These are phyloP conservation scores for Xylariaceae sp. DNA, from an alignment of 2,329 filamentous ascomycete species.

Conservation along the genomic window DNA sequence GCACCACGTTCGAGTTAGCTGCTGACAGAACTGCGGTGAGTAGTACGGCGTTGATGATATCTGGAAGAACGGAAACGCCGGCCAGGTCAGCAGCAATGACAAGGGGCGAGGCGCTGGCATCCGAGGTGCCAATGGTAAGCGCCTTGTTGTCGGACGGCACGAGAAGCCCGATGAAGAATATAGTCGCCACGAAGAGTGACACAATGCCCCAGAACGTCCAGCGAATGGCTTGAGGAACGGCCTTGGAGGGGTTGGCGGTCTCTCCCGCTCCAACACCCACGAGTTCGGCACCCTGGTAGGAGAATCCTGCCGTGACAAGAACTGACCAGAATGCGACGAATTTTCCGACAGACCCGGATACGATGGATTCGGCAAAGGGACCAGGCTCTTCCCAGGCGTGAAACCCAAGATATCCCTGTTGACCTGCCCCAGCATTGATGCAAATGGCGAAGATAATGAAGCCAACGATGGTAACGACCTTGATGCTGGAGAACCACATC, in stretches of 20 bases:
- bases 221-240: slow-evolving; percentile 67
- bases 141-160: slow-evolving; percentile 58
- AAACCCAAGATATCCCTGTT: slow-evolving; percentile 70
- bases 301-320: slow-evolving; percentile 64
- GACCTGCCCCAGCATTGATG: slow-evolving; percentile 66
- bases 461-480: slow-evolving; percentile 69
- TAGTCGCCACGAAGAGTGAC: slow-evolving; percentile 58
- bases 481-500: slow-evolving; percentile 74
- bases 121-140: slow-evolving; percentile 46
- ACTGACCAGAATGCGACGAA: slow-evolving; percentile 69
- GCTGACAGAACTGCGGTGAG: slow-evolving; percentile 75
- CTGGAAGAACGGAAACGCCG: slow-evolving; percentile 58
- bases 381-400: slow-evolving; percentile 66
- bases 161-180: slow-evolving; percentile 69
- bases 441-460: slow-evolving; percentile 75
- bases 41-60: slow-evolving; percentile 74
- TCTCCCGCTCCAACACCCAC: slow-evolving; percentile 77
- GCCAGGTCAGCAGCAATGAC: slow-evolving; percentile 58
- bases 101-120: slow-evolving; percentile 63
- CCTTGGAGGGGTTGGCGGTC: slow-evolving; percentile 66
- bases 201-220: slow-evolving; percentile 75
- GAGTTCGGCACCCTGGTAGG: slow-evolving; percentile 69
- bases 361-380: slow-evolving; percentile 60
- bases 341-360: slow-evolving; percentile 49
- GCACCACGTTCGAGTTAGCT: slow-evolving; percentile 72